phyloP scores from a whole-genome alignment of 176 grass and related monocot species.

The Metroxylon sagu region DNA sequence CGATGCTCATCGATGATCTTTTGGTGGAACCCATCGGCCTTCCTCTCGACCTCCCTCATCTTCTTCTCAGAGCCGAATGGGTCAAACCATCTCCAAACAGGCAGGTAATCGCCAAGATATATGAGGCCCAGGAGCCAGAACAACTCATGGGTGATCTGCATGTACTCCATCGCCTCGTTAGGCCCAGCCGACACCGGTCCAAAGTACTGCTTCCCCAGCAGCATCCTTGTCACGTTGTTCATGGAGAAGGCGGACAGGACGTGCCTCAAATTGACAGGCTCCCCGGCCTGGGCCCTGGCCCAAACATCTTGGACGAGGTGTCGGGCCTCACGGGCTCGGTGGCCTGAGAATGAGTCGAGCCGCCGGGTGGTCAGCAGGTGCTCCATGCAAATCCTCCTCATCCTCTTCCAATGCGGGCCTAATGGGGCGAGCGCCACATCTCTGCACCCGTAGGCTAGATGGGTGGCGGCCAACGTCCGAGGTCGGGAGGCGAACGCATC shows the following conservation, averaged over 20 bases:
- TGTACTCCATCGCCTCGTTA: constrained; percentile 74
- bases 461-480: constrained; percentile 56
- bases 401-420: constrained; percentile 79
- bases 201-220: constrained; percentile 85
- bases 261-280: constrained; percentile 63
- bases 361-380: constrained; percentile 76
- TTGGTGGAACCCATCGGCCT: constrained; percentile 86
- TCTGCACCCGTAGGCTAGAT: constrained; percentile 62
- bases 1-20: constrained; percentile 87
- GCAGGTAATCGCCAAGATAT: constrained; percentile 85
- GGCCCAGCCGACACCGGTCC: constrained; percentile 57
- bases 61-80: constrained; percentile 70
- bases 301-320: constrained; percentile 60
- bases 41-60: constrained; percentile 75
- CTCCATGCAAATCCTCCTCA: constrained; percentile 83
- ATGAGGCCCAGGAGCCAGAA: constrained; percentile 76
- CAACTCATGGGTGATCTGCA: constrained; percentile 81
- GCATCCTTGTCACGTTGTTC: constrained; percentile 97
- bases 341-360: constrained; percentile 56
- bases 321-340: constrained; percentile 50
- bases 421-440: constrained; percentile 71
- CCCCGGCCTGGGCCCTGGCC: constrained; percentile 30
- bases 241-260: constrained; percentile 71
- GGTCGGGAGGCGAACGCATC: constrained; percentile 82
- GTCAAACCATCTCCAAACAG: constrained; percentile 80